A percentile compares a stretch with the other conserved stretches of the same genome.
These are phyloP conservation scores for Silene uniflora DNA, from an alignment of 148 eudicot genomes.

Conservation along the genomic window DNA sequence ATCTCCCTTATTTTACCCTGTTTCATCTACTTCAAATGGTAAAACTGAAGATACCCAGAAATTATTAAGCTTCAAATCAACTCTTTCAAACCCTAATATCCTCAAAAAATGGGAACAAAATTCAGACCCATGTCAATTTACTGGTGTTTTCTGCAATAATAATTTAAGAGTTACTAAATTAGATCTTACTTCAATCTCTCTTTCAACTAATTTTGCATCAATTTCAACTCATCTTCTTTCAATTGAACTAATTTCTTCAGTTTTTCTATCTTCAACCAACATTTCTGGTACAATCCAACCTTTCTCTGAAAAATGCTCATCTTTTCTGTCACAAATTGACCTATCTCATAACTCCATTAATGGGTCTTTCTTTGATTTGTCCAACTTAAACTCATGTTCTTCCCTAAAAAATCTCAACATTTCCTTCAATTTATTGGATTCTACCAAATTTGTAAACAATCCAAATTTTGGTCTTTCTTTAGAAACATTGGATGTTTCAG, in stretches of 20 bases:
- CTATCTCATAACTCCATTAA: conserved; percentile 56
- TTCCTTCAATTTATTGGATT: conserved; percentile 52
- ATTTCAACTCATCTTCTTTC: conserved; percentile 40
- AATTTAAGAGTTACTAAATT: conserved; percentile 45
- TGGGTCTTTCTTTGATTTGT: conserved; percentile 42
- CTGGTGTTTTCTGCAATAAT: conserved; percentile 56
- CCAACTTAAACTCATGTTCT: conserved; percentile 39
- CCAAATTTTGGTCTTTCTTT: conserved; percentile 22
- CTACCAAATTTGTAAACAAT: conserved; percentile 11
- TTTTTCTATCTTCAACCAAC: conserved; percentile 41
- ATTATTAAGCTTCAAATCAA: conserved; percentile 62
- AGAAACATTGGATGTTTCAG: conserved; percentile 55
- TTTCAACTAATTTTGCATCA: conserved; percentile 36
- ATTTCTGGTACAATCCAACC: conserved; percentile 46
- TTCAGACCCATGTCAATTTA: conserved; percentile 52
- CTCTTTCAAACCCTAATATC: conserved; percentile 39
- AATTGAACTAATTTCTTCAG: conserved; percentile 35
- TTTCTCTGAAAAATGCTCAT: conserved; percentile 27
- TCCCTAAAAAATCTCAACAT: conserved; percentile 46
- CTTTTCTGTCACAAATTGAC: conserved; percentile 43
- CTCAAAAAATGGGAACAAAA: conserved; percentile 49
- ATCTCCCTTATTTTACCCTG: conserved; percentile 18
- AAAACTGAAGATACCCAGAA: conserved; percentile 35
- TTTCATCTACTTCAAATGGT: neutral
- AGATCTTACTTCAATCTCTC: conserved; percentile 38